Evolutionary conservation across 768 basidiomycete species (phyloP).

Genomic region (Lanmaoa pseudosensibilis): DNA sequence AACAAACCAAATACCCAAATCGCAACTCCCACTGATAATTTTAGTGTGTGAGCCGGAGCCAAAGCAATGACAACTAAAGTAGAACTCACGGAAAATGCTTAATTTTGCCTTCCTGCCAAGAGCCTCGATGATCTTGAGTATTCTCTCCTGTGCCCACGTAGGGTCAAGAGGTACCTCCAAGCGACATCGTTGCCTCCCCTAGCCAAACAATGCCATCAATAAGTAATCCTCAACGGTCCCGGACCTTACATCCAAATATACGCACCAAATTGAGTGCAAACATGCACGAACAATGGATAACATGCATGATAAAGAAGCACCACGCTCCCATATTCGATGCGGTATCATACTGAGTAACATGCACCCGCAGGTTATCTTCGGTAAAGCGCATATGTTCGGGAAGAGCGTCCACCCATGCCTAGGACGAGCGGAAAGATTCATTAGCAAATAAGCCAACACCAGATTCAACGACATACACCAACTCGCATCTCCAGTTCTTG

Average conservation of each 20-base stretch:
- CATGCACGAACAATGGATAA: slow-evolving; percentile 65
- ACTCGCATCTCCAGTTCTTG: slow-evolving; percentile 49
- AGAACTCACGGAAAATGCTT: slow-evolving; percentile 46
- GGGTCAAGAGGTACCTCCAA: slow-evolving; percentile 25
- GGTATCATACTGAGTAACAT: slow-evolving; percentile 78
- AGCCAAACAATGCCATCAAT: background rate
- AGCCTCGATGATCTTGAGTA: slow-evolving; percentile 40
- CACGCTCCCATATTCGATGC: slow-evolving; percentile 76
- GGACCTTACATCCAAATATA: slow-evolving; percentile 14
- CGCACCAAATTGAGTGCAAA: slow-evolving; percentile 65
- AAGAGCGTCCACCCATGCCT: slow-evolving; percentile 70
- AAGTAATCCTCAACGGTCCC: background rate
- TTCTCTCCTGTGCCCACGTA: slow-evolving; percentile 39
- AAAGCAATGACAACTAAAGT: slow-evolving; percentile 35
- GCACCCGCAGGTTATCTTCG: slow-evolving; percentile 64
- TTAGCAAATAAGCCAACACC: slow-evolving; percentile 3
- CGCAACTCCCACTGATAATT: slow-evolving; percentile 54
- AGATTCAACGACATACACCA: slow-evolving; percentile 19
- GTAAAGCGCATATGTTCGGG: slow-evolving; percentile 71
- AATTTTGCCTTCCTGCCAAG: slow-evolving; percentile 43
- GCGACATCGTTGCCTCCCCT: slow-evolving; percentile 36
- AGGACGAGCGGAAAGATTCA: slow-evolving; percentile 6
- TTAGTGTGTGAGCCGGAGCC: slow-evolving; percentile 1
- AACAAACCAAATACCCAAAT: slow-evolving; percentile 53
- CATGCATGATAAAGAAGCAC: slow-evolving; percentile 78